phyloP scores from a whole-genome alignment of 352 stramenopile species.

The Globisporangium barbulae region DNA sequence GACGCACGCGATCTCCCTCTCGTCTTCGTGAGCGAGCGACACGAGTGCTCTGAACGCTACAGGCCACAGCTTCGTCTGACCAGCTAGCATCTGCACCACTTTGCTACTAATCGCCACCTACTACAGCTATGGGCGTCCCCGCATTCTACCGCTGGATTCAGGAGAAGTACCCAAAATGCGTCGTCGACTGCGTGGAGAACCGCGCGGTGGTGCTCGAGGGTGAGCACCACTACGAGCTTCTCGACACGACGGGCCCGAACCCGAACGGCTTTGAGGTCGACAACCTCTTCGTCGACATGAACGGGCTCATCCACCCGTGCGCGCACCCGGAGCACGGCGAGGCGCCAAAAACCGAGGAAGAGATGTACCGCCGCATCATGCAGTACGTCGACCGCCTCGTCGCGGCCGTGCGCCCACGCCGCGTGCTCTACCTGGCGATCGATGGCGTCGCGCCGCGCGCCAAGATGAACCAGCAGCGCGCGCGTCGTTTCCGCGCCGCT shows the following conservation, averaged over 20 bases:
- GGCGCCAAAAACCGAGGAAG: slow-evolving; percentile 92
- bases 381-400: slow-evolving; percentile 97
- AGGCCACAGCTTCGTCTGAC: neutral
- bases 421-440: slow-evolving; percentile 98
- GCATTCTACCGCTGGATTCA: slow-evolving; percentile 99
- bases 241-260: slow-evolving; percentile 84
- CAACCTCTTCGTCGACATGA: slow-evolving; percentile 99
- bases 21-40: neutral
- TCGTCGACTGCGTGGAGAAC: slow-evolving; percentile 88
- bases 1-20: slow-evolving; percentile 17
- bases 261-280: slow-evolving; percentile 95
- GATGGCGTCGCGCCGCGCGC: slow-evolving; percentile 97
- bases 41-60: neutral
- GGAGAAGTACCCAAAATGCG: slow-evolving; percentile 99
- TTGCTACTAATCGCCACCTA: neutral
- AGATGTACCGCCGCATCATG: slow-evolving; percentile 98
- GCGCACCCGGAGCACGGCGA: slow-evolving; percentile 94
- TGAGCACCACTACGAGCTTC: slow-evolving; percentile 76
- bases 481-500: slow-evolving; percentile 94
- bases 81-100: neutral
- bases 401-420: slow-evolving; percentile 90
- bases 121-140: slow-evolving; percentile 93
- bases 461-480: slow-evolving; percentile 99
- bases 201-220: slow-evolving; percentile 76
- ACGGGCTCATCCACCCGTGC: slow-evolving; percentile 99